Evolutionary conservation across 2,329 filamentous ascomycete species (phyloP), one percentile per base, ranked within the genome.

Genomic region (Xylariaceae sp.): DNA sequence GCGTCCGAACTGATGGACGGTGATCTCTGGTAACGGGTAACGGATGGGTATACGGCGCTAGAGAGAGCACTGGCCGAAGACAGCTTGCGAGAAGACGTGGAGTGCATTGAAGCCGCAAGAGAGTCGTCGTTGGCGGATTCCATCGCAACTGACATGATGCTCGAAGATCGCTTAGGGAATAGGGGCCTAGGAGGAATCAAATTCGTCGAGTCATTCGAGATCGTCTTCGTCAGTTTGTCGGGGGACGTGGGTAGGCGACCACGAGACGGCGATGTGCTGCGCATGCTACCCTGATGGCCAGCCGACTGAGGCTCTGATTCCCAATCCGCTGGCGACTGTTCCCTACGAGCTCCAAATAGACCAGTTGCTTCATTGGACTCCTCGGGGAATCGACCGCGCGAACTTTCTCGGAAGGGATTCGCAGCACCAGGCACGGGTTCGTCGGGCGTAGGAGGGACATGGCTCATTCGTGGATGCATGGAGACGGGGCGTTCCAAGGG

Each of bases 1-100:
- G 84, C 83, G 62, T 96, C 90, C 1, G 93, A 97, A 62, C 86
- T 87, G 44, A 90, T 82, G 0, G 94, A 97, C 1, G 92, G 91
- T 0, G 92, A 96, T 68, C 92, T 83, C 60, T 86, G 83, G 67
- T 87, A 83, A 34, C 84, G 79, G 13, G 82, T 80, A 59, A 82
- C 74, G 55, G 88, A 88, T 62, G 84, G 78, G 51, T 72, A 69
- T 64, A 64, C 67, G 34, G 73, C 69, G n/a, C 69, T 73, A 5
- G 72, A 78, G 34, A 80, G 75, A 13, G 78, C 76, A 54, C 78
- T 77, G 59, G 81, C 92, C 65, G 88, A 87, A 13, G 92, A 96
- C 53, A 92, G 77, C 70, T 94, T 94, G 49, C 92, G 84, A n/a
- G 83, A 78, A 34, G 85, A 82, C 5, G 88, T 85, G 53, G 90